Percentiles rank a stretch among this genome's conserved stretches.
Evolutionary conservation across 768 basidiomycete genomes (phyloP).

Genomic region (Suillus bovinus): DNA sequence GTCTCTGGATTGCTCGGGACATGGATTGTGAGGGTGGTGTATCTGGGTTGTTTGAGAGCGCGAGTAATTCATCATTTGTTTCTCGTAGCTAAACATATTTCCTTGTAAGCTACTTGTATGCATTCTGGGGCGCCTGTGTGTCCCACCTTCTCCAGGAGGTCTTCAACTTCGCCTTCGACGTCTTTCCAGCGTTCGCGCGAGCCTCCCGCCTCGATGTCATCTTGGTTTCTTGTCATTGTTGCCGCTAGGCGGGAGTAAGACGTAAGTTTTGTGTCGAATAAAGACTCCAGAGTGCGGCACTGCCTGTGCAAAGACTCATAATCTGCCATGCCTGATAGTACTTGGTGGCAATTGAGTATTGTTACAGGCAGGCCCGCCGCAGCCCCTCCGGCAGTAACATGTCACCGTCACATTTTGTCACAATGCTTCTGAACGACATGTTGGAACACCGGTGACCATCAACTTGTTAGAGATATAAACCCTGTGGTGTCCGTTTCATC

Average conservation of each 20-base stretch:
- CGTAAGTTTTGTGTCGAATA: constrained; percentile 89
- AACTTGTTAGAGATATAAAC: no score
- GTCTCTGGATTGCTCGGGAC: constrained; percentile 86
- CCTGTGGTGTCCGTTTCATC: constrained; percentile 9
- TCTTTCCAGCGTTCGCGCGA: constrained; percentile 77
- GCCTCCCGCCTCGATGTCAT: constrained; percentile 69
- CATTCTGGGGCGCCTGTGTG: neutral
- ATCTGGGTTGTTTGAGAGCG: constrained; percentile 66
- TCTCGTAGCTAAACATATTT: constrained; percentile 66
- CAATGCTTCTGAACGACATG: no score
- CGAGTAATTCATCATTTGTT: constrained; percentile 77
- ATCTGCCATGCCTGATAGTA: constrained; percentile 53
- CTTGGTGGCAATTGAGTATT: neutral
- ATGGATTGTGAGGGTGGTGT: constrained; percentile 77
- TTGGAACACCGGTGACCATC: no score
- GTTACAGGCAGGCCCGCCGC: neutral
- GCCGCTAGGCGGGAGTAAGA: constrained; percentile 87
- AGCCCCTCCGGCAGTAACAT: neutral
- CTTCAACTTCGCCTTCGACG: constrained; percentile 84
- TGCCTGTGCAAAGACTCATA: constrained; percentile 92
- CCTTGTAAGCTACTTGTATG: constrained; percentile 4
- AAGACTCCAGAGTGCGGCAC: constrained; percentile 89
- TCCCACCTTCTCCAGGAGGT: constrained; percentile 78
- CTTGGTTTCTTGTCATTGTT: constrained; percentile 50
- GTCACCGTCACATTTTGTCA: neutral